These are phyloP conservation scores for Skeletonema marinoi DNA, from an alignment of 108 stramenopile genomes.

Conservation along the genomic window DNA sequence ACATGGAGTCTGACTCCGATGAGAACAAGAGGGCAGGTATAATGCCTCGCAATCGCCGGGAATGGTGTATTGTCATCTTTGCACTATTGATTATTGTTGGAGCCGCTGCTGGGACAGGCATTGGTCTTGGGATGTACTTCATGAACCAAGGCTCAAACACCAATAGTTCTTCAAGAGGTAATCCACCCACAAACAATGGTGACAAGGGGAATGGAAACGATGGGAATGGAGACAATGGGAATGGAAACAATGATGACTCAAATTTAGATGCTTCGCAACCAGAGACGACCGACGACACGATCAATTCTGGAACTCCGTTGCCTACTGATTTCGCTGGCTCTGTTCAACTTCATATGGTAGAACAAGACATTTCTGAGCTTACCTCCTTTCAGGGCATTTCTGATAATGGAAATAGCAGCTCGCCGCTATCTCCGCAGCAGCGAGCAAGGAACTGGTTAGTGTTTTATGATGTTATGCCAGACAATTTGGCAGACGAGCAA, in stretches of 20 bases:
- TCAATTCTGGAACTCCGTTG: neutral
- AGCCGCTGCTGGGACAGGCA: constrained; percentile 27
- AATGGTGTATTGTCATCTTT: constrained; percentile 38
- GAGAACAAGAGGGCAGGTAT: constrained; percentile 13
- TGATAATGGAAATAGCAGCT: neutral
- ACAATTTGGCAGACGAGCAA: constrained; percentile 19
- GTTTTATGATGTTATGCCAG: constrained; percentile 16
- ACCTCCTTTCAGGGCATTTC: constrained; percentile 20
- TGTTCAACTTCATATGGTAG: constrained; percentile 32
- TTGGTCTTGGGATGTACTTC: constrained; percentile 36
- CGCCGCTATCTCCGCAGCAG: constrained; percentile 28
- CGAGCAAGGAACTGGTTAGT: constrained; percentile 40
- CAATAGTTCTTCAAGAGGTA: neutral
- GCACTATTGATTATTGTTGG: constrained; percentile 20
- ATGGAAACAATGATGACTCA: neutral
- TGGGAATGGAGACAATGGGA: neutral
- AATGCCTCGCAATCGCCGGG: constrained; percentile 27
- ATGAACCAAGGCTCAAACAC: neutral
- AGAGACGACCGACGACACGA: neutral
- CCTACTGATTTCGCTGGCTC: constrained; percentile 23
- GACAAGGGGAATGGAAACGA: neutral
- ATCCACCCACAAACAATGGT: neutral
- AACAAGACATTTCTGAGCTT: constrained; percentile 27
- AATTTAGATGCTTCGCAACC: neutral
- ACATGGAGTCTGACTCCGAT: too few species aligned